phyloP scores from a whole-genome alignment of 2,329 filamentous ascomycete species.

The Xylariaceae sp. region DNA sequence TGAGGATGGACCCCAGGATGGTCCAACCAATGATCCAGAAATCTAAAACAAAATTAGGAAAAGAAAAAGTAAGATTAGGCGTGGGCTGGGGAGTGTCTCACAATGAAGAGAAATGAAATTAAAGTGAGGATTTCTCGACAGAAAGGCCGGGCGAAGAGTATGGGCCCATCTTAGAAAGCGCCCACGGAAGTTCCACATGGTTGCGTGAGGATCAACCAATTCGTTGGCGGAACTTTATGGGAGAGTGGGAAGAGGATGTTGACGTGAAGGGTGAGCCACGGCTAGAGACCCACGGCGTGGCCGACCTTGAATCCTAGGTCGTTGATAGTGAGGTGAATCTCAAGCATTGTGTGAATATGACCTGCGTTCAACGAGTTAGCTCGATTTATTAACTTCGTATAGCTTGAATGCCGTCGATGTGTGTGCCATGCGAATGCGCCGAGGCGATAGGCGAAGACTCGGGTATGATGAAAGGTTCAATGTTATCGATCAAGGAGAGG shows the following conservation, averaged over 20 bases:
- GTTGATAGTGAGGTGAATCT: conserved; percentile 15
- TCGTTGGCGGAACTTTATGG: neutral
- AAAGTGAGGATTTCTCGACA: conserved; percentile 60
- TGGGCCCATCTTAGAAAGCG: conserved; percentile 40
- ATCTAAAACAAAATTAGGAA: conserved; percentile 44
- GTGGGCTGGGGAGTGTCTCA: conserved; percentile 38
- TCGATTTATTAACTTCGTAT: neutral
- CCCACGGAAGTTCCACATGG: conserved; percentile 33
- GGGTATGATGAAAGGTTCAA: neutral
- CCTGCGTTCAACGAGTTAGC: conserved; percentile 10
- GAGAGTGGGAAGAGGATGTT: neutral
- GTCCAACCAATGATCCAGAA: conserved; percentile 71
- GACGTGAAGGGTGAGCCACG: conserved; percentile 10
- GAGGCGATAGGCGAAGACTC: too few species aligned
- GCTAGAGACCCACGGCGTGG: conserved; percentile 22
- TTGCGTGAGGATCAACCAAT: conserved; percentile 2
- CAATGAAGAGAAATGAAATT: conserved; percentile 80
- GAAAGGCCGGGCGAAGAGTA: conserved; percentile 50
- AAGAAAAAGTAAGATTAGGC: conserved; percentile 6
- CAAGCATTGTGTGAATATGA: conserved; percentile 22
- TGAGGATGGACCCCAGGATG: conserved; percentile 68
- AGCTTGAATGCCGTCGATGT: neutral
- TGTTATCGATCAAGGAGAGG: neutral
- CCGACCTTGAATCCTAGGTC: conserved; percentile 26
- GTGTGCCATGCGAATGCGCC: neutral